phyloP scores from a whole-genome alignment of 2,329 filamentous ascomycete species.

The Fusarium sp. region DNA sequence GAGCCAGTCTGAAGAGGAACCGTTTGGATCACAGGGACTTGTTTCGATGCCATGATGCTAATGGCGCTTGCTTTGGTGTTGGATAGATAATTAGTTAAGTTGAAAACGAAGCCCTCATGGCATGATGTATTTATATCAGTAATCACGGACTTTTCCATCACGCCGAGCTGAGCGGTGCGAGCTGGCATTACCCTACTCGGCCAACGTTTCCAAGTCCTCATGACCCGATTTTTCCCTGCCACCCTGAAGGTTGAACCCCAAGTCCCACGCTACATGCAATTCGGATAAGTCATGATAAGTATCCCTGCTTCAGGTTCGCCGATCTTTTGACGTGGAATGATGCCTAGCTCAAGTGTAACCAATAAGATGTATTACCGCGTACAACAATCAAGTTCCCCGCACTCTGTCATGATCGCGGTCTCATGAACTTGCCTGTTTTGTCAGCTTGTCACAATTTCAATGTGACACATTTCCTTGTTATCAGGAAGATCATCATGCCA shows the following conservation, averaged over 20 bases:
- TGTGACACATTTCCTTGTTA: not conserved
- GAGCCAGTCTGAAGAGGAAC: not conserved
- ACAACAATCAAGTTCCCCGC: conserved; percentile 1
- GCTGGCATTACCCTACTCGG: too few species aligned
- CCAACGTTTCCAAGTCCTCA: too few species aligned
- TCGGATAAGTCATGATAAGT: not conserved
- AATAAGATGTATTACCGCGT: not conserved
- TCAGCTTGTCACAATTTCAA: not conserved
- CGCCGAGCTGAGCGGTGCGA: not conserved
- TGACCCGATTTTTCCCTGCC: too few species aligned
- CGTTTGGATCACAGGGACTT: not conserved
- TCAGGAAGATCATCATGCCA: not conserved
- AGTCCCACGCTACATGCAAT: not conserved
- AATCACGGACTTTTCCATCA: not conserved
- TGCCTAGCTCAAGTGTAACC: not conserved
- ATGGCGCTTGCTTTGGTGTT: not conserved
- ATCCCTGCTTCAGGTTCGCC: not conserved
- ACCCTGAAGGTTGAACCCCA: not conserved
- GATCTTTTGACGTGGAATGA: not conserved
- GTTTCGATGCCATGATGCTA: conserved; percentile 1
- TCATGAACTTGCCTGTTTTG: conserved; percentile 4
- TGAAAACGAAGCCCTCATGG: not conserved
- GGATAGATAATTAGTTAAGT: not conserved
- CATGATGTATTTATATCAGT: conserved; percentile 1
- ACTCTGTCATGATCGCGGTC: not conserved